phyloP scores from a whole-genome alignment of 805 yeast genomes.

The Phaffomyces thermotolerans region DNA sequence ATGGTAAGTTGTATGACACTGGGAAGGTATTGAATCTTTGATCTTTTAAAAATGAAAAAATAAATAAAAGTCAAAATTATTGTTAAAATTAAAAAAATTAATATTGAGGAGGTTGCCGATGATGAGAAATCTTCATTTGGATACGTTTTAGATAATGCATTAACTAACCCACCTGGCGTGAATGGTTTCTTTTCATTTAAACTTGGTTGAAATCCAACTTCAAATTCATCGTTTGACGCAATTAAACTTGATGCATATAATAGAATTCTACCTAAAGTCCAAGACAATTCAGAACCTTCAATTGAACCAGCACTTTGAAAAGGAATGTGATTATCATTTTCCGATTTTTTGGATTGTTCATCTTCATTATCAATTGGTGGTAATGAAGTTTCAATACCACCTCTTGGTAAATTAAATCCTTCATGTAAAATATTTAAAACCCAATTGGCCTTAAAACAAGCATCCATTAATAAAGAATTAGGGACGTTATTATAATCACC shows the following conservation, averaged over 20 bases:
- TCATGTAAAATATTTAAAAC: constrained; percentile 83
- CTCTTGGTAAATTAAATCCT: constrained; percentile 82
- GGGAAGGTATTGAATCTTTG: constrained; percentile 10
- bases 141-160: constrained; percentile 1
- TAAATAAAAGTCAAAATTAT: constrained; percentile 4
- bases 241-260: constrained; percentile 63
- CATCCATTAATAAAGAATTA: constrained; percentile 52
- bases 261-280: constrained; percentile 90
- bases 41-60: constrained; percentile 9
- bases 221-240: constrained; percentile 4
- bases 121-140: not conserved
- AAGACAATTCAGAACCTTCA: constrained; percentile 80
- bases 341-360: constrained; percentile 16
- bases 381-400: constrained; percentile 42
- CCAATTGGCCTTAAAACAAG: constrained; percentile 96
- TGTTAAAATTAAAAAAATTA: not conserved
- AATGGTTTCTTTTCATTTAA: constrained; percentile 18
- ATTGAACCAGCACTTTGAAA: constrained; percentile 79
- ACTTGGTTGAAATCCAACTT: constrained; percentile 22
- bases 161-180: constrained; percentile 15
- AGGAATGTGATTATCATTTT: constrained; percentile 38
- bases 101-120: constrained; percentile 8
- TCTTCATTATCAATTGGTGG: constrained; percentile 19
- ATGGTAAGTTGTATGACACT: constrained; percentile 9
- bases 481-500: constrained; percentile 56